Conservation (phyloP, 768 basidiomycete species). For the Rhizopogon vesiculosus region DNA sequence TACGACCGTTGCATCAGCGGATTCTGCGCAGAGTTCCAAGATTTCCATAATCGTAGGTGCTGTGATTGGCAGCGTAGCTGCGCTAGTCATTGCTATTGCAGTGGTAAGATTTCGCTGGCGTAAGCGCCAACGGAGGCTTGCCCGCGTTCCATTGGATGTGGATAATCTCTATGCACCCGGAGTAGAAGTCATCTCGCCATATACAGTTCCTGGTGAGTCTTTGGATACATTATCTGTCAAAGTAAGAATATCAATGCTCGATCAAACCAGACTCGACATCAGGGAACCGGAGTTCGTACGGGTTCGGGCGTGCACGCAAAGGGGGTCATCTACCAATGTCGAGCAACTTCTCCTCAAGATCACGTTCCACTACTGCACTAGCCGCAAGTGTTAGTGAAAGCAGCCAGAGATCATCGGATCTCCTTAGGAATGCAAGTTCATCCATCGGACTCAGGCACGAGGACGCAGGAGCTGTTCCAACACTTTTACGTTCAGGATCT, state of each 20-base stretch:
- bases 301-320: neutral
- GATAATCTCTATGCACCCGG: neutral
- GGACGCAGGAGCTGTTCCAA: neutral
- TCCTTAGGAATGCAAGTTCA: neutral
- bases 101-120: neutral
- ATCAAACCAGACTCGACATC: neutral
- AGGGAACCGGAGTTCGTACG: neutral
- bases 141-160: neutral
- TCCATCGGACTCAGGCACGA: neutral
- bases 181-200: neutral
- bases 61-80: slow-evolving; percentile 1
- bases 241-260: neutral
- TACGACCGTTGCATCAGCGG: neutral
- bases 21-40: neutral
- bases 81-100: neutral
- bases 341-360: neutral
- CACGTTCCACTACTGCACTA: neutral
- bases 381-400: neutral
- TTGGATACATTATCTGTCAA: neutral
- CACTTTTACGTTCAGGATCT: neutral
- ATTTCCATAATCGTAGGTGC: neutral
- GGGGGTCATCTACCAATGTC: neutral
- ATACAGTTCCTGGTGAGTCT: neutral
- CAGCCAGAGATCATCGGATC: neutral
- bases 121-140: neutral